These are phyloP conservation scores for Decorospora gaudefroyi DNA, from an alignment of 2,329 filamentous ascomycete species.

Conservation along the genomic window DNA sequence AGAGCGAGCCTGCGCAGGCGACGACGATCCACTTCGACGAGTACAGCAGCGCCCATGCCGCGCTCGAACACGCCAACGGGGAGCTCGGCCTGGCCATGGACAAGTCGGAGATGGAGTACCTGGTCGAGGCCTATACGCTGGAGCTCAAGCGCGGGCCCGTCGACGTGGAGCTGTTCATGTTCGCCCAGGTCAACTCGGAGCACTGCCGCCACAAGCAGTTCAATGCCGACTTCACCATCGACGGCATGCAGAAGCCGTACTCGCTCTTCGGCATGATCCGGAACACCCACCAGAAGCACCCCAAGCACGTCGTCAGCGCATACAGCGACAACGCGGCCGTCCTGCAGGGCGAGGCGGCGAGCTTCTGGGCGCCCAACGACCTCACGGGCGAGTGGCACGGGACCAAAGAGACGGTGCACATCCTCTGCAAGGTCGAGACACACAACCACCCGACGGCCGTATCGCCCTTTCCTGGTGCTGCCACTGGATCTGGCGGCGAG, in stretches of 20 bases:
- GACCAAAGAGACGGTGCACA: slow-evolving; percentile 83
- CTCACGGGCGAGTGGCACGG: slow-evolving; percentile 85
- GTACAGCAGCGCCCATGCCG: slow-evolving; percentile 67
- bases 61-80: slow-evolving; percentile 81
- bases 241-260: slow-evolving; percentile 76
- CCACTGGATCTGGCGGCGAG: slow-evolving; percentile 92
- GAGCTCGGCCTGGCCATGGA: slow-evolving; percentile 85
- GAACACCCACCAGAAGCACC: slow-evolving; percentile 82
- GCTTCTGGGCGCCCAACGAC: slow-evolving; percentile 86
- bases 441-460: slow-evolving; percentile 98
- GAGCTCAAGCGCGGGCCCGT: slow-evolving; percentile 69
- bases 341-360: slow-evolving; percentile 70
- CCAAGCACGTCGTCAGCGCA: slow-evolving; percentile 84
- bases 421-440: slow-evolving; percentile 93
- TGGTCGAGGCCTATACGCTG: slow-evolving; percentile 79
- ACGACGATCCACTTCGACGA: slow-evolving; percentile 73
- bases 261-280: slow-evolving; percentile 95
- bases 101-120: slow-evolving; percentile 85
- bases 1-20: slow-evolving; percentile 66
- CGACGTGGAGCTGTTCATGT: slow-evolving; percentile 98
- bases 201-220: slow-evolving; percentile 90
- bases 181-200: slow-evolving; percentile 98
- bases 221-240: slow-evolving; percentile 95
- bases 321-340: slow-evolving; percentile 99
- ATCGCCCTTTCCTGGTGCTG: slow-evolving; percentile 88